phyloP scores from a whole-genome alignment of 306 rosid genomes.

The Sindora glabra region DNA sequence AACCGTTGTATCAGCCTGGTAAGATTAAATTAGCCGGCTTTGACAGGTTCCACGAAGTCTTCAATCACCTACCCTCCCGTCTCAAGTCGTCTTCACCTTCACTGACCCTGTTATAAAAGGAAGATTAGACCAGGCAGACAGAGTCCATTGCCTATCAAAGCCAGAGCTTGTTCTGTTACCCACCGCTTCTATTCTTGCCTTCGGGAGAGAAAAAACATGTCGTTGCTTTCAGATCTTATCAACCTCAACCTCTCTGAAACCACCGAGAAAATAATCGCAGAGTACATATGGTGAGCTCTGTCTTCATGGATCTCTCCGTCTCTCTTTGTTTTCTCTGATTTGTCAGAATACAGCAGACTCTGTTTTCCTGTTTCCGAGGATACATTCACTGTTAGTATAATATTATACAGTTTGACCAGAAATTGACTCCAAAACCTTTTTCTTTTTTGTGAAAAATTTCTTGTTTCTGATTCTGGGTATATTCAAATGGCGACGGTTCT shows the following conservation, averaged over 20 bases:
- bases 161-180: not conserved
- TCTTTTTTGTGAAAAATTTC: not conserved
- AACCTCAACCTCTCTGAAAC: constrained; percentile 42
- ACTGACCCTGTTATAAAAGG: not conserved
- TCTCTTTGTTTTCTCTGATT: not conserved
- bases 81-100: not conserved
- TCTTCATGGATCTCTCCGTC: not conserved
- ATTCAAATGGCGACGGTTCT: not conserved
- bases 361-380: constrained; percentile 6
- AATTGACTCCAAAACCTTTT: not conserved
- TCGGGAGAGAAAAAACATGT: constrained; percentile 11
- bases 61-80: not conserved
- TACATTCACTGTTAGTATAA: not conserved
- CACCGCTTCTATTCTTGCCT: not conserved
- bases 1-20: not conserved
- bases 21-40: too few species aligned
- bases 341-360: constrained; percentile 11
- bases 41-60: too few species aligned
- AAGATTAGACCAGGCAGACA: not conserved
- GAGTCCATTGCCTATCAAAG: not conserved
- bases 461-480: constrained; percentile 15
- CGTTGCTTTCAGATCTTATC: constrained; percentile 41
- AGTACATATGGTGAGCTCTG: constrained; percentile 68
- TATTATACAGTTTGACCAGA: not conserved
- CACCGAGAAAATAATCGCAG: constrained; percentile 46